Base-by-base conservation (phyloP, 2,329 filamentous ascomycete species). In the Fusarium sp. region DNA sequence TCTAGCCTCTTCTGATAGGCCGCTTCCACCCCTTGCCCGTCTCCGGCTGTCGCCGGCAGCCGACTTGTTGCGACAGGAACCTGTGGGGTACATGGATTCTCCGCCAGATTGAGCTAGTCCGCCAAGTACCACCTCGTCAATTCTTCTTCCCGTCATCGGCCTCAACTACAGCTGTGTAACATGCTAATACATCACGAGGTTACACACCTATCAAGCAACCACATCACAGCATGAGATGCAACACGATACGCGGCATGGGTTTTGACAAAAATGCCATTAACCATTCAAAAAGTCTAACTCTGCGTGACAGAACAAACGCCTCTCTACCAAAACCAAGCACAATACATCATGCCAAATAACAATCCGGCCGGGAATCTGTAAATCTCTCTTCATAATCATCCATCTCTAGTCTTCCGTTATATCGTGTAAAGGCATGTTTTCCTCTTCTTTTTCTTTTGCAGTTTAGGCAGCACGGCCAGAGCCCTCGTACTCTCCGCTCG, bases 401-500 rank as follows among this genome's bases (percentile, higher is more conserved):
- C 58, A 51, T 62, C 48, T 58, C 58, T 63, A 54, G 42, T 55
- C 42, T 57, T 61, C 51, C 42, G 11, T 63, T 37, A 41, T 42
- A 45, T 62, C 71, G 53, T 48, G 51, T 55, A 48, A 46, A 31
- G 61, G 42, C 63, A 44, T 42, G 43, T 32, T 36, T 48, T 19
- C 48, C 15, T 58, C 36, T 31, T 32, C 25, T 4, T 21, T 71
- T 13, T 59, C 32, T 60, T 49, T 65, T 15, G n/a, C 14, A 9
- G 42, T 49, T 60, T 73, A 78, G 32, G 79, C 79, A 10, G 80
- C 80, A 5, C 71, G 57, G 56, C 80, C 71, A 23, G 73, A 69
- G 62, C 81, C 73, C 59, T 82, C 69, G 64, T 82, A 72, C 39
- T 77, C 74, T 27, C 71, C 71, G 36, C 75, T 80, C 25, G 75